These are phyloP conservation scores for Urostyla sp. DNA, from an alignment of 73 alveolate genomes.

Conservation along the genomic window DNA sequence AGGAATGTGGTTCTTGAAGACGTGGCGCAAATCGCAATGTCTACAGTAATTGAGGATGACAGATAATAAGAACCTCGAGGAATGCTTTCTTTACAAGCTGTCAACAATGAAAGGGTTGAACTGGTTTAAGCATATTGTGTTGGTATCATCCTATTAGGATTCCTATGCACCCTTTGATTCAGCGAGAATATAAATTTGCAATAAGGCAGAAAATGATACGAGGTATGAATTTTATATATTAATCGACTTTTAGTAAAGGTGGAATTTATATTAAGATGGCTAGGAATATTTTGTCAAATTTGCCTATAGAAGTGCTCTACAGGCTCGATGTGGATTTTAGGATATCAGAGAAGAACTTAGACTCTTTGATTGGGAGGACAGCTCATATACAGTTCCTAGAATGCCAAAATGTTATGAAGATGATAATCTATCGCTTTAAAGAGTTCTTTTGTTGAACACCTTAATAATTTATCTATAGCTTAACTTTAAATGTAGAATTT, in stretches of 20 bases:
- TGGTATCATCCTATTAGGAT: slow-evolving; percentile 93
- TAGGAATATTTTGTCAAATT: slow-evolving; percentile 77
- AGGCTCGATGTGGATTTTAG: slow-evolving; percentile 95
- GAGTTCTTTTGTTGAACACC: slow-evolving; percentile 87
- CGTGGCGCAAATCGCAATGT: slow-evolving; percentile 89
- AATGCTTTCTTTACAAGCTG: slow-evolving; percentile 90
- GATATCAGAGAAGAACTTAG: slow-evolving; percentile 93
- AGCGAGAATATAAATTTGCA: slow-evolving; percentile 91
- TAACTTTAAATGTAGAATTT: not conserved
- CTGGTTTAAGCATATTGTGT: slow-evolving; percentile 88
- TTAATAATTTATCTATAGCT: not conserved
- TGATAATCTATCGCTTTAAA: slow-evolving; percentile 87
- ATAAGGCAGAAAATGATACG: slow-evolving; percentile 83
- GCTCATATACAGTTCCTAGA: slow-evolving; percentile 98
- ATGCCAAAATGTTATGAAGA: slow-evolving; percentile 92
- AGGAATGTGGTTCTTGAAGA: slow-evolving; percentile 98
- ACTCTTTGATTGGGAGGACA: slow-evolving; percentile 97
- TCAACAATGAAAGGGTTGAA: slow-evolving; percentile 65
- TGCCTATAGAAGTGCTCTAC: slow-evolving; percentile 81
- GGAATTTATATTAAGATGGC: slow-evolving; percentile 94
- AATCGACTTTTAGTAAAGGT: slow-evolving; percentile 71
- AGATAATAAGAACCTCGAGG: slow-evolving; percentile 89
- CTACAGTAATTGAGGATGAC: slow-evolving; percentile 90
- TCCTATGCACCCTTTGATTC: slow-evolving; percentile 98
- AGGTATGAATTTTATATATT: not conserved